Evolutionary conservation across 225 moss, liverwort and hornwort genomes (phyloP), one percentile per base, ranked within the genome.

Genomic region (Bryum argenteum): DNA sequence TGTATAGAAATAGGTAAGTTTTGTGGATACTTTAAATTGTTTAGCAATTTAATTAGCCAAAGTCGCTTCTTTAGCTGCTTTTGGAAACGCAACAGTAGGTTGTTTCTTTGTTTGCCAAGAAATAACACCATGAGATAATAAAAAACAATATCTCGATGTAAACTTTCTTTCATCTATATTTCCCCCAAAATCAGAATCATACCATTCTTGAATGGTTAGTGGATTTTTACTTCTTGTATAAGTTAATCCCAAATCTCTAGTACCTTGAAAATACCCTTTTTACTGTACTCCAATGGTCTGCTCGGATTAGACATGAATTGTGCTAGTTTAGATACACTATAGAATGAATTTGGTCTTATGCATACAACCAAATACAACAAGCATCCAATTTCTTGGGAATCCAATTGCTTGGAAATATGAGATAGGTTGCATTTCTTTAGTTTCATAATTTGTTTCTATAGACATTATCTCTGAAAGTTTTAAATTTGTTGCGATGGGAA

Each of bases 401-500:
- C n/a, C n/a, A n/a, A 63, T 63, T 10, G 42, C 43, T 63, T 63
- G 63, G 14, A 10, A 44, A 10, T 44, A 44, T 2, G 44, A 8
- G 10, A 44, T 63, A 21, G 20, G 9, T 63, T 63, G 22, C 42
- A 63, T 63, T 63, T 63, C 43, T n/a, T n/a, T n/a, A n/a, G n/a
- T n/a, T n/a, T n/a, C n/a, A n/a, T n/a, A n/a, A n/a, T n/a, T n/a
- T n/a, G 44, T 44, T 21, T 42, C 15, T 1, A 4, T 10, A 2
- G 44, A 44, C 44, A 63, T 44, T 5, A 12, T 14, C 14, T 3
- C 23, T 3, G 11, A n/a, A n/a, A n/a, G n/a, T n/a, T n/a, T n/a
- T n/a, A 19, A 13, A 63, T 63, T 63, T 20, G 39, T 63, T 44
- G 11, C 8, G 22, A 44, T 44, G 44, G 42, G 63, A 1, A 22